A percentile compares a stretch with the other conserved stretches of the same genome.
Conservation (phyloP, 495 filamentous ascomycete genomes). For the Xylaria castorea region DNA sequence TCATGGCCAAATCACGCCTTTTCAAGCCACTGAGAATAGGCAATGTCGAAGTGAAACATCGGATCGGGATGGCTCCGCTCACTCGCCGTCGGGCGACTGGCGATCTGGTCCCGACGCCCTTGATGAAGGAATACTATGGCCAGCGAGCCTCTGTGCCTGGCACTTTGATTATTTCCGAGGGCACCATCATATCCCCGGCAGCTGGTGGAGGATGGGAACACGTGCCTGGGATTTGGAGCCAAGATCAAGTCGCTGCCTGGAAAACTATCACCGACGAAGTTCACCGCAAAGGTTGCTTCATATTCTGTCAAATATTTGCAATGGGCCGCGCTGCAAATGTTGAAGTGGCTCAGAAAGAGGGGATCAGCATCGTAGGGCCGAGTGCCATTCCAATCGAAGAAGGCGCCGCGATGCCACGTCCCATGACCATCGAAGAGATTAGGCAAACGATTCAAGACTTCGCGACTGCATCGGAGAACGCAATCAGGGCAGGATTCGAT, state of each 20-base stretch:
- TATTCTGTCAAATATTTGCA: slow-evolving; percentile 67
- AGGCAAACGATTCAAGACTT: slow-evolving; percentile 55
- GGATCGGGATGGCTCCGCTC: slow-evolving; percentile 51
- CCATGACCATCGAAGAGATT: slow-evolving; percentile 64
- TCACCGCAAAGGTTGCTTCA: slow-evolving; percentile 64
- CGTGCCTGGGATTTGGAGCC: slow-evolving; percentile 63
- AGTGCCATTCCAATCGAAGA: slow-evolving; percentile 54
- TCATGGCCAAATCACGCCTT: slow-evolving; percentile 25
- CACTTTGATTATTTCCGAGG: slow-evolving; percentile 70
- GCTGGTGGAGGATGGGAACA: slow-evolving; percentile 46
- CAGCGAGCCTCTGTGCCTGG: slow-evolving; percentile 65
- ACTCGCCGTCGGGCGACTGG: slow-evolving; percentile 54
- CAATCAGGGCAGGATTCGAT: slow-evolving; percentile 72
- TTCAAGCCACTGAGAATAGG: slow-evolving; percentile 51
- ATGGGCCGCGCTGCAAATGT: slow-evolving; percentile 43
- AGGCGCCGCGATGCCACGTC: slow-evolving; percentile 51
- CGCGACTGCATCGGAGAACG: slow-evolving; percentile 62
- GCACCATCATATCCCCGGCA: slow-evolving; percentile 49
- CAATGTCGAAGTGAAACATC: slow-evolving; percentile 44
- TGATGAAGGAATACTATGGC: slow-evolving; percentile 61
- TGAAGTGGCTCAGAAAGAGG: slow-evolving; percentile 42
- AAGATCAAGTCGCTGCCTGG: slow-evolving; percentile 65
- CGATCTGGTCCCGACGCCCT: slow-evolving; percentile 55
- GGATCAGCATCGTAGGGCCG: slow-evolving; percentile 48
- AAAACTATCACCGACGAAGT: slow-evolving; percentile 64